These are phyloP conservation scores for Diplodia scrobiculata DNA, from an alignment of 2,329 filamentous ascomycete genomes.

Conservation along the genomic window DNA sequence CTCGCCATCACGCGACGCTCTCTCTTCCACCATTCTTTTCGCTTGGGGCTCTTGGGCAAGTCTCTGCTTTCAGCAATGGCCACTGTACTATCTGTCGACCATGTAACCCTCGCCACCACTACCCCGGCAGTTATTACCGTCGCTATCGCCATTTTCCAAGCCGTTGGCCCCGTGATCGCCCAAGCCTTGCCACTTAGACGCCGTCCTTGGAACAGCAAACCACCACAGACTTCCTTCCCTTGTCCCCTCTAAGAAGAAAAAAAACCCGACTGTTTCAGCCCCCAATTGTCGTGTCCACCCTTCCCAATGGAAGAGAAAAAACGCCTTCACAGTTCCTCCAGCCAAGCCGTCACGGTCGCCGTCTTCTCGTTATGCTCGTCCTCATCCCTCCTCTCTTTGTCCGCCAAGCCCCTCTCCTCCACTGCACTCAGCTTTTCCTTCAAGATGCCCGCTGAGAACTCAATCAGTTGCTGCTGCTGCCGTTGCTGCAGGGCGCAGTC, in stretches of 20 bases:
- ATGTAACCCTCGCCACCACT: not conserved
- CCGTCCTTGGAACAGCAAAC: not conserved
- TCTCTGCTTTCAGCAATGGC: not conserved
- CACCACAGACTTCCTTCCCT: not conserved
- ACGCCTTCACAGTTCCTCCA: not conserved
- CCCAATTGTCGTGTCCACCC: not conserved
- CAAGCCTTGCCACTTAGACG: not conserved
- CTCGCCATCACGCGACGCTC: not conserved
- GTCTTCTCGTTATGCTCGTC: not conserved
- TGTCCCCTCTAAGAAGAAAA: not conserved
- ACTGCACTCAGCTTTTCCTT: not conserved
- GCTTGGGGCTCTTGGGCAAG: not conserved
- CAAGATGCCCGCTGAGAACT: not conserved
- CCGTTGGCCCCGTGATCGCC: not conserved
- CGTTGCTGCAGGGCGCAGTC: not conserved
- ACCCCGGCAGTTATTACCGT: not conserved
- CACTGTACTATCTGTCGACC: not conserved
- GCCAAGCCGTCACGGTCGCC: not conserved
- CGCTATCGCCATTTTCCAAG: not conserved
- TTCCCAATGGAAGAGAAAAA: not conserved
- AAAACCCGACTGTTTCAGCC: not conserved
- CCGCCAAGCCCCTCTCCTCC: not conserved
- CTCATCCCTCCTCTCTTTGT: not conserved
- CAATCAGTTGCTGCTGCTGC: not conserved
- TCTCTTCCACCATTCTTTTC: not conserved